These are phyloP conservation scores for Ophiostoma montium DNA, from an alignment of 2,329 filamentous ascomycete genomes.

Conservation along the genomic window DNA sequence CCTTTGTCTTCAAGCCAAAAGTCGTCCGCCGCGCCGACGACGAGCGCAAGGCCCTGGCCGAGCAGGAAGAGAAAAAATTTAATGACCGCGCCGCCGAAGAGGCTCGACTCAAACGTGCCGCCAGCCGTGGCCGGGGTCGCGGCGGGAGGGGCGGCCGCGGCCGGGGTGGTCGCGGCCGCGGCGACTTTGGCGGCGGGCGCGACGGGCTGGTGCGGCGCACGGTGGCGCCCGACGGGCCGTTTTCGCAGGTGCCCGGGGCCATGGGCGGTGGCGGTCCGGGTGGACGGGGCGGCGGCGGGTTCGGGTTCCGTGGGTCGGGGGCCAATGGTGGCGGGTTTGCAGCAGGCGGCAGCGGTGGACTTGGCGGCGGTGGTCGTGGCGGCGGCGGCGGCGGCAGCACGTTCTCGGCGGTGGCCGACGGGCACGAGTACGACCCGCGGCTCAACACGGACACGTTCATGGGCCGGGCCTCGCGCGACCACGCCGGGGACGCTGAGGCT, in stretches of 20 bases:
- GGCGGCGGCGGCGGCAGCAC: slow-evolving; percentile 6
- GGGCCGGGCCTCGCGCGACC: slow-evolving; percentile 25
- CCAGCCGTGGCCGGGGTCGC: slow-evolving; percentile 18
- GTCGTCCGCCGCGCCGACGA: slow-evolving; percentile 20
- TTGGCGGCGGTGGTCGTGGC: slow-evolving; percentile 8
- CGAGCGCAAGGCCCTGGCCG: slow-evolving; percentile 23
- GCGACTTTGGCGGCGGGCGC: slow-evolving; percentile 14
- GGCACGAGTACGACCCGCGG: slow-evolving; percentile 30
- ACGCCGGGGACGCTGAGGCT: no score
- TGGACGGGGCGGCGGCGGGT: slow-evolving; percentile 7
- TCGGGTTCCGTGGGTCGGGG: slow-evolving; percentile 1
- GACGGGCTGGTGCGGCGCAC: slow-evolving; percentile 18
- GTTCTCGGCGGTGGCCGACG: slow-evolving; percentile 15
- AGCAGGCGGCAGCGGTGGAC: slow-evolving; percentile 11
- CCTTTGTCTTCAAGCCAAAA: slow-evolving; percentile 21
- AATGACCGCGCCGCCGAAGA: slow-evolving; percentile 20
- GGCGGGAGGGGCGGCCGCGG: slow-evolving; percentile 13
- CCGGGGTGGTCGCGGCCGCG: slow-evolving; percentile 18
- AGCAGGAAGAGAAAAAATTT: slow-evolving; percentile 20
- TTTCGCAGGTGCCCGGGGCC: slow-evolving; percentile 19
- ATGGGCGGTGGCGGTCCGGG: slow-evolving; percentile 11
- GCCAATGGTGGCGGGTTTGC: slow-evolving; percentile 9
- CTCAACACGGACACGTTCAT: slow-evolving; percentile 45
- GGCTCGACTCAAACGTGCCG: slow-evolving; percentile 15
- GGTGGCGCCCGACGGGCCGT: slow-evolving; percentile 22